Conservation (phyloP, 805 yeast species). For the Dipodascopsis uninucleata region DNA sequence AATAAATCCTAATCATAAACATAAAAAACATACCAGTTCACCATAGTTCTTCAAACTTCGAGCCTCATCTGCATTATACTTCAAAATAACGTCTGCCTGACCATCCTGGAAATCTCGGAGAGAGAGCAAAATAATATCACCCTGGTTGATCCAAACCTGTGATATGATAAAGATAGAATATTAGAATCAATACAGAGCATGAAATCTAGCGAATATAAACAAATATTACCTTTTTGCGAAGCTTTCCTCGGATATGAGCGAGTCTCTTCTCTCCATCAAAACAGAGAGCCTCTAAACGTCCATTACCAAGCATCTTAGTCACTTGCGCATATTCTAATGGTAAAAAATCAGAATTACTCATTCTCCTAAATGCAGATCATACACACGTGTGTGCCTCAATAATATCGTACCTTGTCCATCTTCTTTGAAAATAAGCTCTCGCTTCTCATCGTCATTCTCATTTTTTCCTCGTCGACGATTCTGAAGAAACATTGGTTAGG, state of each 20-base stretch:
- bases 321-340: slow-evolving; percentile 96
- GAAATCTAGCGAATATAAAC: background rate
- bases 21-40: slow-evolving; percentile 49
- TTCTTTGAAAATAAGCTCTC: slow-evolving; percentile 87
- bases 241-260: slow-evolving; percentile 98
- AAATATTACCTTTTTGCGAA: slow-evolving; percentile 83
- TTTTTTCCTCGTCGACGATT: slow-evolving; percentile 98
- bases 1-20: background rate
- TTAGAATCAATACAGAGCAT: background rate
- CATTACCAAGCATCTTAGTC: slow-evolving; percentile 96
- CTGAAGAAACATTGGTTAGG: too few relatives aligned
- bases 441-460: slow-evolving; percentile 82
- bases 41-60: slow-evolving; percentile 93
- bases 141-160: slow-evolving; percentile 86
- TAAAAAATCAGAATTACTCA: too few relatives aligned
- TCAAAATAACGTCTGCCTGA: slow-evolving; percentile 96
- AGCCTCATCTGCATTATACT: slow-evolving; percentile 96
- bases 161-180: background rate
- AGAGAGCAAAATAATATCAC: slow-evolving; percentile 93
- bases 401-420: slow-evolving; percentile 65
- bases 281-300: slow-evolving; percentile 91
- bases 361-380: background rate
- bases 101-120: slow-evolving; percentile 98
- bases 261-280: slow-evolving; percentile 91
- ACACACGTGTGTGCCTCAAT: background rate